Base-by-base conservation (phyloP, 345 rosid genomes). In the Populus simonii region DNA sequence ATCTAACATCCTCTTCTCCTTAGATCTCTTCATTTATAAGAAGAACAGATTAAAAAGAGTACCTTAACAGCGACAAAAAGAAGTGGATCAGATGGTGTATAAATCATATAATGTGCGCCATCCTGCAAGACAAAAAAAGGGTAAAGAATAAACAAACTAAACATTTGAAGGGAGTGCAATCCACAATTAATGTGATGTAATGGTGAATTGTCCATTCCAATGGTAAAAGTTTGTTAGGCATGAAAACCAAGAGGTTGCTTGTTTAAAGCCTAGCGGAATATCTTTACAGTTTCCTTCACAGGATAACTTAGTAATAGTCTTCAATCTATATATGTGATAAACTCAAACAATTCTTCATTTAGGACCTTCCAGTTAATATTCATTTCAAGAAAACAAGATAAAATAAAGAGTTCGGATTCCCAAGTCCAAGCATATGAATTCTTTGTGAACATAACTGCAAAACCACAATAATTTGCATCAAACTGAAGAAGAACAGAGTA, bases 101-200 rank as follows among this genome's bases (percentile, higher is more conserved):
- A 94, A 31, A 93, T 89, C 97, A 93, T 94, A 87, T 89, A 94
- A 88, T 94, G 97, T 69, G 92, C 84, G 75, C 98, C 98, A 84
- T 93, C 98, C 98, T 94, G 93, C 76, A 82, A 59, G 70, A 81
- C 62, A 45, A 67, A 76, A 43, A 31, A 71, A 16, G 45, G 18
- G 17, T 12, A 36, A 67, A 8, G 35, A 55, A 73, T 13, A 76
- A 36, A 2, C 29, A 45, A 3, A 27, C 25, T 31, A 8, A 33
- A 63, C 16, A n/a, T 27, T 63, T 9, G 13, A 63, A 27, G 67
- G 29, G 10, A 63, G 15, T 63, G 67, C 18, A 4, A n/a, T 8
- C 67, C 27, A 8, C 16, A 63, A 23, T 10, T n/a, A 22, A n/a
- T 12, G 5, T 22, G 33, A 63, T 63, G 1, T 8, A 63, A 47